Evolutionary conservation across 73 alveolate genomes (phyloP).

Genomic region (Paramecium sonneborni): DNA sequence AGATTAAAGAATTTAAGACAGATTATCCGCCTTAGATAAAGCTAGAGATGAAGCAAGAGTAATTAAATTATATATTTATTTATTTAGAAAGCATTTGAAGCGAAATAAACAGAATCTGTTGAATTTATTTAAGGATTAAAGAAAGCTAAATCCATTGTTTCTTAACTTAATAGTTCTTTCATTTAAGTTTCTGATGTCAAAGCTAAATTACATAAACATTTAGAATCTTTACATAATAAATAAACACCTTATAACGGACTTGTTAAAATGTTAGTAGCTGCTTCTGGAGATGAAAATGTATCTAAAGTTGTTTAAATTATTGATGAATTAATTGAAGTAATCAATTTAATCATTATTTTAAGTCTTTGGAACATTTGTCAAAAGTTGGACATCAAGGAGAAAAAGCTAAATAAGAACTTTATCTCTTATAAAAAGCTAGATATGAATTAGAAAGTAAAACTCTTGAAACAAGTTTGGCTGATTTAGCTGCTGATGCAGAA

Average conservation of each 20-base stretch:
- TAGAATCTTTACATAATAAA: not conserved
- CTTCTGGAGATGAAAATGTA: slow-evolving; percentile 16
- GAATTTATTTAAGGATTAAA: slow-evolving; percentile 40
- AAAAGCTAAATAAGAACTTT: not conserved
- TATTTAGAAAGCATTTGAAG: not conserved
- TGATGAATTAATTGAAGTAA: slow-evolving; percentile 57
- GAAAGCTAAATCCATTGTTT: slow-evolving; percentile 40
- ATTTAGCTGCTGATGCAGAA: not conserved
- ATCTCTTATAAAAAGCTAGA: slow-evolving; percentile 5
- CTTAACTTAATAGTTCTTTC: slow-evolving; percentile 17
- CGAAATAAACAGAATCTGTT: not conserved
- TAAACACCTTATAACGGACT: slow-evolving; percentile 19
- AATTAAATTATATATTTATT: not conserved
- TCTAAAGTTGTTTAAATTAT: slow-evolving; percentile 29
- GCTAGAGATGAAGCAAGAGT: slow-evolving; percentile 32
- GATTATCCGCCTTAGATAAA: not conserved
- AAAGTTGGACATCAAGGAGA: slow-evolving; percentile 22
- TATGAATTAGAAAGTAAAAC: slow-evolving; percentile 43
- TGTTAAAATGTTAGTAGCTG: not conserved
- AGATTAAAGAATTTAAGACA: slow-evolving; percentile 24
- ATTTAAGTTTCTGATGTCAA: slow-evolving; percentile 32
- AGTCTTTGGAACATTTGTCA: slow-evolving; percentile 49
- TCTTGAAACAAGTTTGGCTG: slow-evolving; percentile 27
- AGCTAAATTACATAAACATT: not conserved
- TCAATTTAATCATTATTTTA: not conserved